Percentiles rank a stretch among this genome's conserved stretches.
phyloP scores from a whole-genome alignment of 106 monocot genomes.

The Platanthera zijinensis region DNA sequence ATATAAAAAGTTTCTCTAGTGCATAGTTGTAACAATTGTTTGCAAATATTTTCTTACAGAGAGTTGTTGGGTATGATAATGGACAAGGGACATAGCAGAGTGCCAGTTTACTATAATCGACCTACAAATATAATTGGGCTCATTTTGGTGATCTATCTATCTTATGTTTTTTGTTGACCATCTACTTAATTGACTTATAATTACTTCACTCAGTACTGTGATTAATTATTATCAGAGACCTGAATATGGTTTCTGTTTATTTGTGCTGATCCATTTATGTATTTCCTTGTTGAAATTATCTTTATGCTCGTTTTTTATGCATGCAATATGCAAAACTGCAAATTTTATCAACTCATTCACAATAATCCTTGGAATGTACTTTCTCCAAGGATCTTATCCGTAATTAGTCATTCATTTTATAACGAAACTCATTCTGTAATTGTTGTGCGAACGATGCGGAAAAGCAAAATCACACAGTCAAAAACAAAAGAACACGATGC shows the following conservation, averaged over 20 bases:
- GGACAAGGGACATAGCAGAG: slow-evolving; percentile 92
- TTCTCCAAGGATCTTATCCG: too few relatives aligned
- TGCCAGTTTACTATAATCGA: slow-evolving; percentile 84
- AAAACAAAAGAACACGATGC: too few relatives aligned
- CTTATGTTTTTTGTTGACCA: not conserved
- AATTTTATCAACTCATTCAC: too few relatives aligned
- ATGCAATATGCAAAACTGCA: too few relatives aligned
- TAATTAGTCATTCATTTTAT: too few relatives aligned
- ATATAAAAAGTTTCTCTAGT: not conserved
- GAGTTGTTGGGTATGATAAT: slow-evolving; percentile 67
- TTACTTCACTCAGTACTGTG: not conserved
- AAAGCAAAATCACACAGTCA: too few relatives aligned
- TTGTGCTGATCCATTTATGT: not conserved
- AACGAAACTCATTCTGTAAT: too few relatives aligned
- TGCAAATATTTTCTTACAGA: slow-evolving; percentile 27
- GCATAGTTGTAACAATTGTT: not conserved
- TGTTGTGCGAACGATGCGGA: too few relatives aligned
- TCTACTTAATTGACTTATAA: not conserved
- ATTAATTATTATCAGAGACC: not conserved
- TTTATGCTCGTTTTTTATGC: not conserved
- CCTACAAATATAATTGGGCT: slow-evolving; percentile 92
- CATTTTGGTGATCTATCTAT: slow-evolving; percentile 49
- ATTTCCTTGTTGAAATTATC: not conserved
- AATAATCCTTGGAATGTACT: too few relatives aligned
- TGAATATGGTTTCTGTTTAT: not conserved